These are phyloP conservation scores for Scutellaria minor DNA, from an alignment of 257 asterid species.

Conservation along the genomic window DNA sequence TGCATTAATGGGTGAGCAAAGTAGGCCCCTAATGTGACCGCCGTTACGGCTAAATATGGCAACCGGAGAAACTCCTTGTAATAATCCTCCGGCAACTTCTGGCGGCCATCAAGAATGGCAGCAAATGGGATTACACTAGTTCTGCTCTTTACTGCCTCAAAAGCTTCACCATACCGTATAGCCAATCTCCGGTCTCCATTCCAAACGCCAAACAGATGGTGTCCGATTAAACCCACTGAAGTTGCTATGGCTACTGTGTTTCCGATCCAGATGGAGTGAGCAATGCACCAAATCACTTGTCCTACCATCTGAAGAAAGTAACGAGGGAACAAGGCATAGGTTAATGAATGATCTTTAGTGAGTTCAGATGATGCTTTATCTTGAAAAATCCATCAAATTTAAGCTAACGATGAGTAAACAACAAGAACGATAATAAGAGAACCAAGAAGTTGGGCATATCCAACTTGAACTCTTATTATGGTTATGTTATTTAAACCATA, in stretches of 20 bases:
- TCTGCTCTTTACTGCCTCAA: conserved; percentile 73
- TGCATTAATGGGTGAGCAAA: conserved; percentile 93
- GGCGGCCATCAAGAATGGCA: conserved; percentile 91
- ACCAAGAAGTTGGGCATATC: too few relatives aligned
- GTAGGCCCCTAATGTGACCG: conserved; percentile 76
- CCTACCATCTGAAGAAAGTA: conserved; percentile 72
- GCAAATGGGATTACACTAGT: conserved; percentile 92
- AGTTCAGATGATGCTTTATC: neutral
- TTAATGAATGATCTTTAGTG: neutral
- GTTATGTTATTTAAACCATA: too few relatives aligned
- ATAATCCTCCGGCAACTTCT: conserved; percentile 80
- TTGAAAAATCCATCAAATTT: too few relatives aligned
- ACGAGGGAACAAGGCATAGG: neutral
- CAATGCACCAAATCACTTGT: conserved; percentile 95
- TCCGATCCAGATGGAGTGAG: conserved; percentile 95
- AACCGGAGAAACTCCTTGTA: conserved; percentile 81
- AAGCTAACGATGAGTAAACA: too few relatives aligned
- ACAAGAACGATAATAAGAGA: too few relatives aligned
- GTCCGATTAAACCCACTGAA: conserved; percentile 86
- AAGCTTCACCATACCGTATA: conserved; percentile 79
- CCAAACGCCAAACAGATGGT: conserved; percentile 96
- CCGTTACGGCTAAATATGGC: conserved; percentile 79
- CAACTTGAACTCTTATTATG: too few relatives aligned
- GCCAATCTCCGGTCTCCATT: conserved; percentile 91
- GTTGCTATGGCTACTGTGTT: conserved; percentile 90